Percentiles rank a stretch among this genome's conserved stretches.
phyloP scores from a whole-genome alignment of 2,329 filamentous ascomycete species.

The Diaporthe ilicicola region DNA sequence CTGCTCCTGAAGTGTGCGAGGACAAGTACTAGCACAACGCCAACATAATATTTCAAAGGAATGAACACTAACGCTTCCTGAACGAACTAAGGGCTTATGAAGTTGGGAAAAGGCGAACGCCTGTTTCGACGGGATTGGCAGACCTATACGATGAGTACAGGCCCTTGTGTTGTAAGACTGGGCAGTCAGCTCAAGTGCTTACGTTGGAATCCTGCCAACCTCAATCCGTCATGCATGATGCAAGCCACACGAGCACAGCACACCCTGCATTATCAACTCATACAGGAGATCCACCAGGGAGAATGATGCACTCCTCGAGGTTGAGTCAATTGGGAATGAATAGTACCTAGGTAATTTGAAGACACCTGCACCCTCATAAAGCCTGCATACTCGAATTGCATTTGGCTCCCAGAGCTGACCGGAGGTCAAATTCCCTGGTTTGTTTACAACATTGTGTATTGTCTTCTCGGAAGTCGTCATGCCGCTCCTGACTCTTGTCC shows the following conservation, averaged over 20 bases:
- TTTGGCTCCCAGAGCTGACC: background rate
- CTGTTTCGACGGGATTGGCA: background rate
- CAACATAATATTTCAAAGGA: background rate
- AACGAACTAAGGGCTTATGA: background rate
- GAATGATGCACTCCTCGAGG: background rate
- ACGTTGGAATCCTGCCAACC: background rate
- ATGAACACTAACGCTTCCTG: background rate
- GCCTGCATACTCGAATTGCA: background rate
- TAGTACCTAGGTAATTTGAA: background rate
- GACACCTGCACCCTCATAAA: background rate
- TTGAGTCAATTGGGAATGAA: background rate
- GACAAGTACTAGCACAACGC: background rate
- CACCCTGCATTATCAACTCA: background rate
- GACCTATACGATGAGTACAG: too few species aligned
- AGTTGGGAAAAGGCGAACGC: background rate
- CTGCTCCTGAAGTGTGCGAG: background rate
- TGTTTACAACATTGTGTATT: fast-evolving
- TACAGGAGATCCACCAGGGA: background rate
- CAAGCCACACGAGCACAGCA: background rate
- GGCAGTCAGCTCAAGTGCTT: background rate
- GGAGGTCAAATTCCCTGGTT: background rate
- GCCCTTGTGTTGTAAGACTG: background rate
- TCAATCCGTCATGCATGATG: background rate
- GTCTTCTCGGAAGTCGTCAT: background rate
- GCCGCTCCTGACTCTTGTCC: background rate